Percentiles rank a stretch among this genome's conserved stretches.
These are phyloP conservation scores for Lenwebbia sp. DNA, from an alignment of 345 rosid genomes.

Conservation along the genomic window DNA sequence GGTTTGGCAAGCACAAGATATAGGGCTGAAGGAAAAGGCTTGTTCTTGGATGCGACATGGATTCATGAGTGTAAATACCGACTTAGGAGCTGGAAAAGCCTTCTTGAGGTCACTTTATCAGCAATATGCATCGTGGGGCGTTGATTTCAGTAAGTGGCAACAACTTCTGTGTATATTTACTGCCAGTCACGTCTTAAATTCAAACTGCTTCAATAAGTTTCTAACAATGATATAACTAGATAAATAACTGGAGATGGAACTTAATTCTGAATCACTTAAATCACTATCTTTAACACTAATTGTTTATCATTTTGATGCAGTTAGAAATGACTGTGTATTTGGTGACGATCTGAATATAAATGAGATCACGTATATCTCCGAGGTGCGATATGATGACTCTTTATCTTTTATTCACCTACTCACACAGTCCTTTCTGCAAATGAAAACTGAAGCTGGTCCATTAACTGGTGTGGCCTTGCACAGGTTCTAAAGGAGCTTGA, in stretches of 20 bases:
- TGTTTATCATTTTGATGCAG: constrained; percentile 19
- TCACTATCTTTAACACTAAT: not conserved
- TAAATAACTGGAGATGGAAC: not conserved
- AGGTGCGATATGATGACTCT: constrained; percentile 20
- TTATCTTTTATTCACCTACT: not conserved
- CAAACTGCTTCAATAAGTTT: not conserved
- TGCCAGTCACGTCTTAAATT: not conserved
- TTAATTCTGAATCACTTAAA: not conserved
- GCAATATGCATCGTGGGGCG: too few species aligned
- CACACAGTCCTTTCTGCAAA: not conserved
- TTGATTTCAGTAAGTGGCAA: constrained; percentile 42
- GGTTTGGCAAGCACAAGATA: too few species aligned
- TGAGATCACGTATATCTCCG: constrained; percentile 60
- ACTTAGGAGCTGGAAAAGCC: too few species aligned
- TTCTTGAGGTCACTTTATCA: too few species aligned
- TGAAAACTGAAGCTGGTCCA: too few species aligned
- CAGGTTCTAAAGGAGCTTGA: too few species aligned
- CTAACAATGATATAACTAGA: not conserved
- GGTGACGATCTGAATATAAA: constrained; percentile 65
- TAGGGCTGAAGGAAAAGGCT: too few species aligned
- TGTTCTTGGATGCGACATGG: too few species aligned
- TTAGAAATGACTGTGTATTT: constrained; percentile 80
- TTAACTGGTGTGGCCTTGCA: too few species aligned
- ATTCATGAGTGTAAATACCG: too few species aligned
- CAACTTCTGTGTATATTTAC: not conserved